These are phyloP conservation scores for Chalaropsis thielavioides DNA, from an alignment of 2,329 filamentous ascomycete genomes.

Conservation along the genomic window DNA sequence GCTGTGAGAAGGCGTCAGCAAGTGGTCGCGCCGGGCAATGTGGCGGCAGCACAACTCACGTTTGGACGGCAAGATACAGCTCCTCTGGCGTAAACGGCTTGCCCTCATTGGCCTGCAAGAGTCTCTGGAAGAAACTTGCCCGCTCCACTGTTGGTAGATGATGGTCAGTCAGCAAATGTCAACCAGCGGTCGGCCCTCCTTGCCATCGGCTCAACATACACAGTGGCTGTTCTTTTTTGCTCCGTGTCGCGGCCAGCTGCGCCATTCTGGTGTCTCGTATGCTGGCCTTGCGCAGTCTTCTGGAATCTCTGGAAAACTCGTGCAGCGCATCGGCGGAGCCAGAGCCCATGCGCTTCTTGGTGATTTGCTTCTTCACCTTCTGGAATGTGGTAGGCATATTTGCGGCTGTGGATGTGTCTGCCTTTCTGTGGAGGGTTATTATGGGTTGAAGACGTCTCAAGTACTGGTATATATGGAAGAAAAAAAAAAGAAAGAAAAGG, in stretches of 20 bases:
- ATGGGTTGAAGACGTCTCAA: too few species aligned
- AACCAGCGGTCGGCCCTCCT: too few species aligned
- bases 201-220: constrained; percentile 34
- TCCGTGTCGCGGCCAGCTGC: constrained; percentile 52
- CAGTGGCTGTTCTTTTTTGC: constrained; percentile 60
- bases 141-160: constrained; percentile 24
- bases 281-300: constrained; percentile 63
- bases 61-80: constrained; percentile 46
- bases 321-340: constrained; percentile 58
- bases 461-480: too few species aligned
- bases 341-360: constrained; percentile 62
- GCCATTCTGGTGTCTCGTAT: constrained; percentile 71
- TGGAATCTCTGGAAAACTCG: constrained; percentile 75
- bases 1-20: constrained; percentile 26
- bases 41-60: constrained; percentile 31
- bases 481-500: not conserved
- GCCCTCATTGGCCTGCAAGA: constrained; percentile 26
- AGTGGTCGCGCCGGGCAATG: not conserved
- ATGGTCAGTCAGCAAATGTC: too few species aligned
- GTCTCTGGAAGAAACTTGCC: constrained; percentile 53
- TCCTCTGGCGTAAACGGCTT: constrained; percentile 38
- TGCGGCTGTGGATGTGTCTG: constrained; percentile 2
- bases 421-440: not conserved
- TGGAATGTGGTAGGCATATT: constrained; percentile 62
- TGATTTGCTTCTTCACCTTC: constrained; percentile 80